phyloP scores from a whole-genome alignment of 2,329 filamentous ascomycete species.

The Albophoma yamanashiensis region DNA sequence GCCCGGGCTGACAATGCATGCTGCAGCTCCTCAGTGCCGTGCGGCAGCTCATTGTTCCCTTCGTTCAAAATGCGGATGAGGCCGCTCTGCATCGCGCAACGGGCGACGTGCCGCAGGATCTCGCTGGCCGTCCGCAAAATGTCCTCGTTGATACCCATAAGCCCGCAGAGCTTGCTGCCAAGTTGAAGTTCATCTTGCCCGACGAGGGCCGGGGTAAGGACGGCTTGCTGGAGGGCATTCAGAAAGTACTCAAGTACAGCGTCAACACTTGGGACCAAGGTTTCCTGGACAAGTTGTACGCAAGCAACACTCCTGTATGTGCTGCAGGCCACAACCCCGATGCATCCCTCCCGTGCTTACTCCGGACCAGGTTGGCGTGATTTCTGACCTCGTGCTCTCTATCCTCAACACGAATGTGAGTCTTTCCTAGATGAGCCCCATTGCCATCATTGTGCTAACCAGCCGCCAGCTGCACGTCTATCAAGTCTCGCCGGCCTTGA shows the following conservation, averaged over 20 bases:
- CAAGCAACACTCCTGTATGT: constrained; percentile 71
- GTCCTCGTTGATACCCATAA: constrained; percentile 53
- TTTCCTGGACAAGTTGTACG: constrained; percentile 91
- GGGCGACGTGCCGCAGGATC: constrained; percentile 34
- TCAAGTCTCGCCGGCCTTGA: constrained; percentile 82
- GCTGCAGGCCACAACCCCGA: constrained; percentile 1
- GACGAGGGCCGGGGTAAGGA: constrained; percentile 52
- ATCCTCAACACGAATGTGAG: constrained; percentile 81
- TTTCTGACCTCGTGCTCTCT: constrained; percentile 74
- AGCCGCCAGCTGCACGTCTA: constrained; percentile 63
- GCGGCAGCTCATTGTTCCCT: constrained; percentile 57
- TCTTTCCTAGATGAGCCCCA: not conserved
- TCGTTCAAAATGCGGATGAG: constrained; percentile 60
- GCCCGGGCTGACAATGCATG: constrained; percentile 11
- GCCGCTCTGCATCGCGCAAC: constrained; percentile 38
- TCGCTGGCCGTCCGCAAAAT: constrained; percentile 33
- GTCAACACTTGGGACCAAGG: constrained; percentile 99
- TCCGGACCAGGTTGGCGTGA: constrained; percentile 57
- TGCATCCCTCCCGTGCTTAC: constrained; percentile 3
- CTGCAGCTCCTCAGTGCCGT: constrained; percentile 56
- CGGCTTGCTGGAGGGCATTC: constrained; percentile 61
- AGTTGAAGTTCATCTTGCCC: constrained; percentile 50
- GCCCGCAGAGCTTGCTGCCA: constrained; percentile 44
- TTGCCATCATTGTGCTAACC: not conserved
- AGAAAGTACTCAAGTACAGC: constrained; percentile 67